These are phyloP conservation scores for Mucor piriformis DNA, from an alignment of 371 early-diverging fungal species.

Conservation along the genomic window DNA sequence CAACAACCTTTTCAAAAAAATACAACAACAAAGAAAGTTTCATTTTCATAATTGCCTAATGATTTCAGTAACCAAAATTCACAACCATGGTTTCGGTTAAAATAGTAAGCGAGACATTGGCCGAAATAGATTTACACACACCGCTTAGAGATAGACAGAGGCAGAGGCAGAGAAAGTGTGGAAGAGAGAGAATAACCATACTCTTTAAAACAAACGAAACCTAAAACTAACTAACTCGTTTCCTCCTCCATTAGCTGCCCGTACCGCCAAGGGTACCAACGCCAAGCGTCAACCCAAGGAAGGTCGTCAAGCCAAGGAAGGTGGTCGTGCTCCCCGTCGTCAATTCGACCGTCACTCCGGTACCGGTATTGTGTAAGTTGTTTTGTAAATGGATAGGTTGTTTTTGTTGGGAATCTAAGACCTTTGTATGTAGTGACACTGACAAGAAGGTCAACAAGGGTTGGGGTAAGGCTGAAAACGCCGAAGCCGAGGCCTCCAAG, in stretches of 20 bases:
- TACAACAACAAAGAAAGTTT: no score
- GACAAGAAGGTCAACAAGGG: conserved; percentile 86
- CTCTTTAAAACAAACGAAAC: neutral
- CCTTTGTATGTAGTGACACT: conserved; percentile 68
- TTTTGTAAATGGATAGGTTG: no score
- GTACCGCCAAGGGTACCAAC: conserved; percentile 22
- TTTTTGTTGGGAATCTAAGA: no score
- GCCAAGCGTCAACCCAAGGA: conserved; percentile 5
- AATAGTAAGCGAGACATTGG: no score
- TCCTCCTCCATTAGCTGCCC: conserved; percentile 3
- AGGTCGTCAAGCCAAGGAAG: conserved; percentile 54
- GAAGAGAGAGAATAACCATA: neutral
- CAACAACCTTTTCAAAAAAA: no score
- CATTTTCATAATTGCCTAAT: no score
- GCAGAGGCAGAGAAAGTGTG: no score
- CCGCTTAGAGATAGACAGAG: no score
- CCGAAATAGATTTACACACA: no score
- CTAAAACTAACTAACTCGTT: neutral
- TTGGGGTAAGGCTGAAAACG: conserved; percentile 71
- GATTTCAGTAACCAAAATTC: no score
- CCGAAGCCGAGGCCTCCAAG: conserved; percentile 50
- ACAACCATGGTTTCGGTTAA: no score
- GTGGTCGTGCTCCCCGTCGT: conserved; percentile 56
- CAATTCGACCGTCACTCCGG: conserved; percentile 85
- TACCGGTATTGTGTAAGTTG: conserved; percentile 66